phyloP scores from a whole-genome alignment of 2,329 filamentous ascomycete genomes.

The Sodiomyces alkalinus region DNA sequence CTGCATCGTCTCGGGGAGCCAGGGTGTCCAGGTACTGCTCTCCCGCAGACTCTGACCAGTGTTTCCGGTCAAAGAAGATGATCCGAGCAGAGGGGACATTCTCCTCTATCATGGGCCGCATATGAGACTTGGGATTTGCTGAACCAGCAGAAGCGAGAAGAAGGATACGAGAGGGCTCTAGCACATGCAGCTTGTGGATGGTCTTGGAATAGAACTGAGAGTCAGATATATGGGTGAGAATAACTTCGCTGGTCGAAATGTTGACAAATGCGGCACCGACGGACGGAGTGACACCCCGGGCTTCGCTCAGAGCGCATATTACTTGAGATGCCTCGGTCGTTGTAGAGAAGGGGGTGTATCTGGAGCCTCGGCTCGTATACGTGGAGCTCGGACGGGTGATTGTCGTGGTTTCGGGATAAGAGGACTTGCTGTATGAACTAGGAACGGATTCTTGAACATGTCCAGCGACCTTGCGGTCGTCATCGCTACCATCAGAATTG shows the following conservation, averaged over 20 bases:
- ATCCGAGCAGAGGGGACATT: conserved; percentile 49
- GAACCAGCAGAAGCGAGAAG: conserved; percentile 55
- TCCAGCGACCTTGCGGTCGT: no score
- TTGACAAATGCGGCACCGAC: conserved; percentile 83
- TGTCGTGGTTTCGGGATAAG: no score
- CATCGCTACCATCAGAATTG: no score
- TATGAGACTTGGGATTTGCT: conserved; percentile 53
- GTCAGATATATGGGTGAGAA: conserved; percentile 83
- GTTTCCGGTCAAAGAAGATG: conserved; percentile 54
- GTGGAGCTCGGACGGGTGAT: conserved; percentile 22
- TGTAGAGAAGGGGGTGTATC: conserved; percentile 25
- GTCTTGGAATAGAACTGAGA: conserved; percentile 84
- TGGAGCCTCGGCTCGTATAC: conserved; percentile 27
- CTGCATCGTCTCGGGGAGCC: conserved; percentile 67
- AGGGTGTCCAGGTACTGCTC: conserved; percentile 64
- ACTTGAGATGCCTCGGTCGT: conserved; percentile 48
- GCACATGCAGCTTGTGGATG: conserved; percentile 71
- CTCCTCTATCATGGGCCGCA: conserved; percentile 60
- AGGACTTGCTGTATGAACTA: no score
- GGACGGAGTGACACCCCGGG: conserved; percentile 69
- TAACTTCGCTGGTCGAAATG: conserved; percentile 66
- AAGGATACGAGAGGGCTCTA: conserved; percentile 65
- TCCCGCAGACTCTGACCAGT: conserved; percentile 69
- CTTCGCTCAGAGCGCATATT: conserved; percentile 79
- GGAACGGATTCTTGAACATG: no score